A percentile compares a stretch with the other conserved stretches of the same genome.
These are phyloP conservation scores for Bidens hawaiensis DNA, from an alignment of 140 eudicot species.

Conservation along the genomic window DNA sequence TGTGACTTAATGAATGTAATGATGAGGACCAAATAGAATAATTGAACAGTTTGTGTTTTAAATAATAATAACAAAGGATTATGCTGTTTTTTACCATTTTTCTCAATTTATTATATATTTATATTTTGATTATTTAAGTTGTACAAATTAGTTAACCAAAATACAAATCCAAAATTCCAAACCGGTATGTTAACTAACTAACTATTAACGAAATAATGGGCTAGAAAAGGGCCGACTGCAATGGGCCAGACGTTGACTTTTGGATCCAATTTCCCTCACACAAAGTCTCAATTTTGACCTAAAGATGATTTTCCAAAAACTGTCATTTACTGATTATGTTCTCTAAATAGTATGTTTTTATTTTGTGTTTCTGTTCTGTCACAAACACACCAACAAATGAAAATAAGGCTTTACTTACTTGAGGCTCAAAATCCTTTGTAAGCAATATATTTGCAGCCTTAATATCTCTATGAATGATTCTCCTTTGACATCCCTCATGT, in stretches of 20 bases:
- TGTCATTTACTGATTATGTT: not conserved
- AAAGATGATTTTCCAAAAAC: not conserved
- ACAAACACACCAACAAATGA: not conserved
- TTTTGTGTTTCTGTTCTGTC: not conserved
- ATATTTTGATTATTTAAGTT: not conserved
- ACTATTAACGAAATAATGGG: not conserved
- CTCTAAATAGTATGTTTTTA: not conserved
- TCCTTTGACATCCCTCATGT: slow-evolving; percentile 87
- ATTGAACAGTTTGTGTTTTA: no score
- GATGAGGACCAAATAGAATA: no score
- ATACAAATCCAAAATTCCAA: not conserved
- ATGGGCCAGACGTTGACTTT: not conserved
- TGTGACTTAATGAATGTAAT: no score
- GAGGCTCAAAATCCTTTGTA: slow-evolving; percentile 76
- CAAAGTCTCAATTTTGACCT: not conserved
- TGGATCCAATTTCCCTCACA: not conserved
- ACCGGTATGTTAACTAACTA: not conserved
- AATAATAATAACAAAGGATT: no score
- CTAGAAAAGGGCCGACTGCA: not conserved
- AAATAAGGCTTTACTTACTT: slow-evolving; percentile 41
- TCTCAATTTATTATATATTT: no score
- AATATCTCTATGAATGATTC: slow-evolving; percentile 90
- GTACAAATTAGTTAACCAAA: not conserved
- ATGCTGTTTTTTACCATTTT: no score
- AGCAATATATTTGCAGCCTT: slow-evolving; percentile 94